These are phyloP conservation scores for Apiospora saccharicola DNA, from an alignment of 2,329 filamentous ascomycete genomes.

Conservation along the genomic window DNA sequence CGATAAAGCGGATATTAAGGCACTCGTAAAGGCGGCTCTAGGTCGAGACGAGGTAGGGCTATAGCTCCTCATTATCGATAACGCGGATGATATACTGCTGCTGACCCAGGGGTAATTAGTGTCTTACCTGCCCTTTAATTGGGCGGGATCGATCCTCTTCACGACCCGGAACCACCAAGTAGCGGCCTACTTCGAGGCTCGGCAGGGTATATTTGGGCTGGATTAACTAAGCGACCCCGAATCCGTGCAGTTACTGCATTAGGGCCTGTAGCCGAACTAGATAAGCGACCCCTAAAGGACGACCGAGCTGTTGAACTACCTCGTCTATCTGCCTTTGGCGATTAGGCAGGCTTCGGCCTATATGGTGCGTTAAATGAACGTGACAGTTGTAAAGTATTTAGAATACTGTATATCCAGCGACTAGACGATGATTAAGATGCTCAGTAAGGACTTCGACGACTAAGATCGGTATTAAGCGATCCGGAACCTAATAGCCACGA, in stretches of 20 bases:
- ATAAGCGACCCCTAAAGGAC: background rate
- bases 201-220: background rate
- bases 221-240: background rate
- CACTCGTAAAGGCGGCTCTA: no score
- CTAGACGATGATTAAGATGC: background rate
- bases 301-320: background rate
- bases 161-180: conserved; percentile 3
- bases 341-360: background rate
- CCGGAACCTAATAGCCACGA: background rate
- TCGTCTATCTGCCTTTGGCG: background rate
- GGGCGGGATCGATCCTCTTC: background rate
- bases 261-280: background rate
- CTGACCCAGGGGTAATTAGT: background rate
- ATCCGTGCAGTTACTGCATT: background rate
- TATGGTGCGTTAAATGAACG: background rate
- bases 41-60: no score
- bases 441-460: conserved; percentile 1
- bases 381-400: background rate
- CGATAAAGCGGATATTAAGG: no score
- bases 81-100: background rate
- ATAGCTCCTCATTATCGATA: no score
- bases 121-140: background rate
- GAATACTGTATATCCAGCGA: background rate
- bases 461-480: background rate
- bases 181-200: background rate